Percentiles rank a stretch among this genome's conserved stretches.
These are phyloP conservation scores for Suhomyces terraborum DNA, from an alignment of 1,139 yeast species.

Conservation along the genomic window DNA sequence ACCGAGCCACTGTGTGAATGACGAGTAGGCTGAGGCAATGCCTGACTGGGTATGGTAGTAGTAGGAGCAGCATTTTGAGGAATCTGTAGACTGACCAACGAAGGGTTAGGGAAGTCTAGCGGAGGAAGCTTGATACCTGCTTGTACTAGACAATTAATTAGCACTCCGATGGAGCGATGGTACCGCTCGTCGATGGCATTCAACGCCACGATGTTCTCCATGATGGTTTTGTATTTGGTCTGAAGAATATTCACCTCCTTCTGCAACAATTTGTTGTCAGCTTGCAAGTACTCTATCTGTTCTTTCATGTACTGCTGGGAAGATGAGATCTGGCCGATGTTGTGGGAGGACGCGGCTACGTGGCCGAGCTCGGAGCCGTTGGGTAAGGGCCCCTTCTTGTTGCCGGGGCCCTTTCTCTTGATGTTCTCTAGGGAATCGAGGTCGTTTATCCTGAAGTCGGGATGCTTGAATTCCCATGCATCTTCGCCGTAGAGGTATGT, in stretches of 20 bases:
- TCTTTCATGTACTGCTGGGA: conserved; percentile 36
- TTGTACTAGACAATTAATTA: conserved; percentile 51
- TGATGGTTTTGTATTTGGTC: conserved; percentile 62
- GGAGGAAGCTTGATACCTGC: conserved; percentile 71
- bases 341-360: conserved; percentile 8
- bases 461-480: conserved; percentile 95
- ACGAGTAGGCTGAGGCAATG: conserved; percentile 9
- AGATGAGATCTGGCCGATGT: conserved; percentile 13
- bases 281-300: conserved; percentile 42
- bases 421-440: conserved; percentile 73
- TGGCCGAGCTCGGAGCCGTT: conserved; percentile 9
- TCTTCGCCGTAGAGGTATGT: conserved; percentile 69
- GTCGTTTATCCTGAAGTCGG: conserved; percentile 76
- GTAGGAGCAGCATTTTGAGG: conserved; percentile 9
- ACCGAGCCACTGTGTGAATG: conserved; percentile 14
- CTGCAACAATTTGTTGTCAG: conserved; percentile 43
- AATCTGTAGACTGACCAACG: conserved; percentile 25
- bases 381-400: conserved; percentile 35
- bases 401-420: conserved; percentile 74
- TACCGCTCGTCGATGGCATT: conserved; percentile 59
- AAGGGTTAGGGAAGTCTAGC: conserved; percentile 54
- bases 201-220: conserved; percentile 59
- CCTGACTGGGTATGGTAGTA: conserved; percentile 11
- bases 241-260: conserved; percentile 50
- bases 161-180: conserved; percentile 50